Percentiles rank a stretch among this genome's conserved stretches.
Conservation (phyloP, 257 asterid species). For the Ligustrum vulgare region DNA sequence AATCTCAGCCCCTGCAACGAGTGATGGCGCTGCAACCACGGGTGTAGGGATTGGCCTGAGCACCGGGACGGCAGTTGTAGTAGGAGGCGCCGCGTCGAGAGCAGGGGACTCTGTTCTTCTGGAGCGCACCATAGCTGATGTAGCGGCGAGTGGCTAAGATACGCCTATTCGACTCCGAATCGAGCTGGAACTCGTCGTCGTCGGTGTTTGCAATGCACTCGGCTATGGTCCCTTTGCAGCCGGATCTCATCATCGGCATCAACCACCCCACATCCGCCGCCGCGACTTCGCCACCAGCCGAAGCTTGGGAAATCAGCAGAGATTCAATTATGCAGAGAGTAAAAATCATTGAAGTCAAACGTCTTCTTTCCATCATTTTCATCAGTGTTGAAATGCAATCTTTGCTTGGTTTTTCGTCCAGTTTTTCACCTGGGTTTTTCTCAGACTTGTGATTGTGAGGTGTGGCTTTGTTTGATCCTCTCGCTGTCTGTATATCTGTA, state of each 20-base stretch:
- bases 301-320: slow-evolving; percentile 26
- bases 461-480: background rate
- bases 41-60: slow-evolving; percentile 74
- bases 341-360: background rate
- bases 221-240: slow-evolving; percentile 55
- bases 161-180: slow-evolving; percentile 77
- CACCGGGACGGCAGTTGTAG: slow-evolving; percentile 96
- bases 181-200: slow-evolving; percentile 51
- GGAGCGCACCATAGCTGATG: slow-evolving; percentile 95
- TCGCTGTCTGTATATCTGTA: background rate
- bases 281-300: slow-evolving; percentile 54
- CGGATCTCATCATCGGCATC: slow-evolving; percentile 61
- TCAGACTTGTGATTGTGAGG: background rate
- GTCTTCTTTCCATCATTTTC: background rate
- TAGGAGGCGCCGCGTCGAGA: slow-evolving; percentile 94
- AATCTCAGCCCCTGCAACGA: slow-evolving; percentile 69
- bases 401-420: background rate
- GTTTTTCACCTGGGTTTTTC: background rate
- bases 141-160: slow-evolving; percentile 57
- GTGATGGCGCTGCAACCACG: slow-evolving; percentile 96
- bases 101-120: slow-evolving; percentile 84
- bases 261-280: slow-evolving; percentile 38
- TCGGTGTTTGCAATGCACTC: slow-evolving; percentile 55
- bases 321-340: slow-evolving; percentile 29
- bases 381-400: background rate